Evolutionary conservation across 148 eudicot genomes (phyloP), one percentile per base, ranked within the genome.

Genomic region (Salicornia ramosissima): DNA sequence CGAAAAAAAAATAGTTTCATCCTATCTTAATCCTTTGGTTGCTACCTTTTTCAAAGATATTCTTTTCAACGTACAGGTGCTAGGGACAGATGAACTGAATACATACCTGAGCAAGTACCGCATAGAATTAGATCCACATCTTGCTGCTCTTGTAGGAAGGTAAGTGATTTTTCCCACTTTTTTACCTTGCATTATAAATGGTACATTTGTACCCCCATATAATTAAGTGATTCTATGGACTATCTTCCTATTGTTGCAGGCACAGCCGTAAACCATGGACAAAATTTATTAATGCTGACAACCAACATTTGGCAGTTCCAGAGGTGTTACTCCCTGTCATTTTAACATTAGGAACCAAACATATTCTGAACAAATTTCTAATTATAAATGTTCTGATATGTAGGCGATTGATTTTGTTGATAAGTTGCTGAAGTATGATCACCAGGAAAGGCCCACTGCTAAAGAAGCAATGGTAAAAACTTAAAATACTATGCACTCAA

Each of bases 391-490:
- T 12, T 26, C 46, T 58, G 40, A 33, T 50, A 39, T 75, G 47
- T n/a, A 93, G 98, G 98, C 96, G 47, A 63, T 93, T 56, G 98
- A 93, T 71, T 93, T 93, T 66, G 89, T 93, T 75, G 98, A 93
- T 76, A 90, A 86, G 81, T 78, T 90, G 81, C 83, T 93, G 77
- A 85, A 85, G 59, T 90, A 88, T 75, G 96, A 93, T 78, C 94
- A 93, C 74, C 98, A 93, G 64, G 96, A 93, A 68, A 82, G 96
- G 82, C 96, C 90, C 67, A 90, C 96, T 65, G 96, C 98, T 67
- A 93, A 93, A 79, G 96, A 93, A 81, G 98, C 95, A 56, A 93
- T 88, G 98, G 96, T 90, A 86, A 80, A 43, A 67, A 29, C 67
- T 62, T 6, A 31, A 11, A n/a, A n/a, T n/a, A n/a, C n/a, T n/a